These are phyloP conservation scores for Polyplosphaeria fusca DNA, from an alignment of 495 filamentous ascomycete genomes.

Conservation along the genomic window DNA sequence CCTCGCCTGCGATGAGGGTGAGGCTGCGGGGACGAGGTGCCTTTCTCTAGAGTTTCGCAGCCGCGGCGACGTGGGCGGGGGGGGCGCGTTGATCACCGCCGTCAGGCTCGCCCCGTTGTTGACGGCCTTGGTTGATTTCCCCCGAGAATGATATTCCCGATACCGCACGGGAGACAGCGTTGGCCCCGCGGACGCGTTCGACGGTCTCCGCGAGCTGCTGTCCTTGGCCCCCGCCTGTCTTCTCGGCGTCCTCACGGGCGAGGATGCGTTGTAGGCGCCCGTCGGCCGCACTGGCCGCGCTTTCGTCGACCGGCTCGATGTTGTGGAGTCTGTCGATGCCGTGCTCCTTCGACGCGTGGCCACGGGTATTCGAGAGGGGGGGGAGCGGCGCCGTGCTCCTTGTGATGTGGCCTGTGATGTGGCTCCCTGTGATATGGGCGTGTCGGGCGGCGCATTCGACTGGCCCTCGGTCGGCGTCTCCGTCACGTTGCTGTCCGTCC, in stretches of 20 bases:
- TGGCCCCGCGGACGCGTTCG: not conserved
- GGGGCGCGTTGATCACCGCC: slow-evolving; percentile 64
- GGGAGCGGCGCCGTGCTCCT: slow-evolving; percentile 18
- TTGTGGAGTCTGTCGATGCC: slow-evolving; percentile 29
- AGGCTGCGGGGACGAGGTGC: slow-evolving; percentile 73
- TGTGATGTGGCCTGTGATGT: not conserved
- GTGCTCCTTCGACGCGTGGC: slow-evolving; percentile 17
- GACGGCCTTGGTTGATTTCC: slow-evolving; percentile 9
- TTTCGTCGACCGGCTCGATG: slow-evolving; percentile 22
- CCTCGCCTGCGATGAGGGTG: slow-evolving; percentile 1
- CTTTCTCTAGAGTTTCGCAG: slow-evolving; percentile 79
- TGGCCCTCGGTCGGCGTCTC: not conserved
- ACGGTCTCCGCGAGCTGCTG: not conserved
- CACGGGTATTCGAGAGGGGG: slow-evolving; percentile 29
- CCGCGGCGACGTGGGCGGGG: slow-evolving; percentile 65
- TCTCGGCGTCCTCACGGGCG: not conserved
- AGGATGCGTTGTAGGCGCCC: not conserved
- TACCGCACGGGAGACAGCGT: slow-evolving; percentile 19
- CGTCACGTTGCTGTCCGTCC: slow-evolving; percentile 3
- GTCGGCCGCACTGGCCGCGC: slow-evolving; percentile 4
- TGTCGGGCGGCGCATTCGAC: not conserved
- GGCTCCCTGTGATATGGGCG: not conserved
- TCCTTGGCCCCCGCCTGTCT: not conserved
- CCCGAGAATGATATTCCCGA: slow-evolving; percentile 15
- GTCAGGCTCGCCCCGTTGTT: slow-evolving; percentile 51